phyloP scores from a whole-genome alignment of 345 rosid species.

The Corchorus capsularis region DNA sequence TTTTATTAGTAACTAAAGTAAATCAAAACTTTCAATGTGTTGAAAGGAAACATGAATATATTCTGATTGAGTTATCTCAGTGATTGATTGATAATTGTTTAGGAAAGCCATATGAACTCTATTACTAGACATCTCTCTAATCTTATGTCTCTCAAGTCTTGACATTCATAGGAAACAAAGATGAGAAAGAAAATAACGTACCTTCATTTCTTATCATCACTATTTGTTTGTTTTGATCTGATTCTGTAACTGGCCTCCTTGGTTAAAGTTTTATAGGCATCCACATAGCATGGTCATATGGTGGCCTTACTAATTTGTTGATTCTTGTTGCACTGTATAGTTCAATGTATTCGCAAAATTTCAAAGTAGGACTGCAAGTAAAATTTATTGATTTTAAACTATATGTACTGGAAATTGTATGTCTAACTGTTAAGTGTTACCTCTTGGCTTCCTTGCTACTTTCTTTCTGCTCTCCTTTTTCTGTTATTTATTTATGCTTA shows the following conservation, averaged over 20 bases:
- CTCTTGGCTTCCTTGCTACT: neutral
- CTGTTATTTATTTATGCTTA: neutral
- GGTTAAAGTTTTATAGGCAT: neutral
- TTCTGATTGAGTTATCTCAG: neutral
- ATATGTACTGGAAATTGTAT: neutral
- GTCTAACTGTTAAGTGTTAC: too few species aligned
- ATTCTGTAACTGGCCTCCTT: neutral
- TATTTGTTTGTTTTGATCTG: neutral
- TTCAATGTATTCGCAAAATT: neutral
- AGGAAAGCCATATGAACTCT: too few species aligned
- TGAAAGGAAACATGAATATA: neutral
- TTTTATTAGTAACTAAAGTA: neutral
- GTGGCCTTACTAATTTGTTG: neutral
- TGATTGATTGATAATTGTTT: too few species aligned
- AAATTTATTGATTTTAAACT: neutral
- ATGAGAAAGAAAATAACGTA: neutral
- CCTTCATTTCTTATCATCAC: neutral
- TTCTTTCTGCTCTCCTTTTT: neutral
- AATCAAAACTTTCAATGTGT: neutral
- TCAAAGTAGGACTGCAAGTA: neutral
- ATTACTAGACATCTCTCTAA: too few species aligned
- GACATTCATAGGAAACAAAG: neutral
- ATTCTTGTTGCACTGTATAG: neutral
- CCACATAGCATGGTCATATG: neutral
- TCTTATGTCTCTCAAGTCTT: neutral